Percentiles rank a stretch among this genome's conserved stretches.
Evolutionary conservation across 2,329 filamentous ascomycete genomes (phyloP).

Genomic region (Penicillium sp.): DNA sequence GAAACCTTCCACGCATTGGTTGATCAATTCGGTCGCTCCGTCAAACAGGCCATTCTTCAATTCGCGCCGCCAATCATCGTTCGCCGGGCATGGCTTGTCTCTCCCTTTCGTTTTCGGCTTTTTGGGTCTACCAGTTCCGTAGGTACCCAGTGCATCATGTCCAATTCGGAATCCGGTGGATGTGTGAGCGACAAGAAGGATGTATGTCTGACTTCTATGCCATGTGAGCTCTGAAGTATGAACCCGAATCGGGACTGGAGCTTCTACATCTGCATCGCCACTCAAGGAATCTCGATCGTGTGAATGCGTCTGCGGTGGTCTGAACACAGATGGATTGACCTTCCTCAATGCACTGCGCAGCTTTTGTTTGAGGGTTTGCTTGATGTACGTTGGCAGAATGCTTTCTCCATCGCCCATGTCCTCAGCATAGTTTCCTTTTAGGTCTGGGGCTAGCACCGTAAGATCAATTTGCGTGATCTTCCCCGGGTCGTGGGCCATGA

Average conservation of each 20-base stretch:
- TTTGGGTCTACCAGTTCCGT: neutral
- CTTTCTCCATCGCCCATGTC: neutral
- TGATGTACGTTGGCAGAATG: slow-evolving; percentile 28
- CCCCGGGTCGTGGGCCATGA: slow-evolving; percentile 32
- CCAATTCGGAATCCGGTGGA: slow-evolving; percentile 52
- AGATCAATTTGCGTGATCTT: slow-evolving; percentile 39
- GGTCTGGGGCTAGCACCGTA: slow-evolving; percentile 43
- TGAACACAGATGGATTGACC: slow-evolving; percentile 19
- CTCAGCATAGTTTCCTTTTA: neutral
- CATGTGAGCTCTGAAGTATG: slow-evolving; percentile 46
- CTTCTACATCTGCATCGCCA: neutral
- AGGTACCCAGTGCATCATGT: slow-evolving; percentile 47
- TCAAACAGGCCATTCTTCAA: slow-evolving; percentile 9
- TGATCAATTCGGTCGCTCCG: slow-evolving; percentile 41
- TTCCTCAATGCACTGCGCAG: slow-evolving; percentile 21
- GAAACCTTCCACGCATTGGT: slow-evolving; percentile 49
- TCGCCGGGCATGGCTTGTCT: neutral
- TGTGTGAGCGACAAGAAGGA: slow-evolving; percentile 58
- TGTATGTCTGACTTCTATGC: slow-evolving; percentile 51
- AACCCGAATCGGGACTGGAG: slow-evolving; percentile 25
- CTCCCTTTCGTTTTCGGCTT: slow-evolving; percentile 4
- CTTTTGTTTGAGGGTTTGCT: slow-evolving; percentile 17
- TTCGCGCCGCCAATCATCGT: neutral
- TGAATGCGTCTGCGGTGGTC: neutral
- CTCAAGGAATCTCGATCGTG: neutral